Conservation (phyloP, 768 basidiomycete species). For the Phylloporus arenicola region DNA sequence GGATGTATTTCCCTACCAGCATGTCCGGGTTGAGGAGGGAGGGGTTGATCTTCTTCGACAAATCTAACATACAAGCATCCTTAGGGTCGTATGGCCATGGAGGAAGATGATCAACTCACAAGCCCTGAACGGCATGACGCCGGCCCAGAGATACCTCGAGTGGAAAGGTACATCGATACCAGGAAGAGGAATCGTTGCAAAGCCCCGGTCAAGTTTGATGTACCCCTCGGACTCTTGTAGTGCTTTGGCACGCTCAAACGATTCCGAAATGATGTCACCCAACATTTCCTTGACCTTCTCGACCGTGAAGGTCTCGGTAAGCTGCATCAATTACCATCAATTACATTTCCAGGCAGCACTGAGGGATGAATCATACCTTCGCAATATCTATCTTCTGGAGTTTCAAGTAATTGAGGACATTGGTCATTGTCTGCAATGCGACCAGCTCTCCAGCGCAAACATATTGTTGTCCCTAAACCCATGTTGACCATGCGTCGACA, state of each 20-base stretch:
- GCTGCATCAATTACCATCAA: slow-evolving; percentile 36
- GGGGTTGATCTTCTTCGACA: slow-evolving; percentile 97
- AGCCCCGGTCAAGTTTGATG: slow-evolving; percentile 94
- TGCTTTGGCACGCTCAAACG: slow-evolving; percentile 67
- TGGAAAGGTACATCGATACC: slow-evolving; percentile 99
- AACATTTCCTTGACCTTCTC: slow-evolving; percentile 98
- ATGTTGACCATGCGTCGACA: neutral
- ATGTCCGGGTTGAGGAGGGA: slow-evolving; percentile 90
- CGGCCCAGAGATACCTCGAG: slow-evolving; percentile 98
- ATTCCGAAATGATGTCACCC: slow-evolving; percentile 82
- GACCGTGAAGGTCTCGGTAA: slow-evolving; percentile 81
- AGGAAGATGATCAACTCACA: slow-evolving; percentile 49
- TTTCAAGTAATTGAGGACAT: slow-evolving; percentile 95
- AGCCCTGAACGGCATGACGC: slow-evolving; percentile 94
- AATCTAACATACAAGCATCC: slow-evolving; percentile 44
- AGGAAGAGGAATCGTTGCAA: slow-evolving; percentile 90
- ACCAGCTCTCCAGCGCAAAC: slow-evolving; percentile 97
- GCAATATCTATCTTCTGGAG: slow-evolving; percentile 91
- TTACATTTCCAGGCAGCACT: neutral
- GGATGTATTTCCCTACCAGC: slow-evolving; percentile 92
- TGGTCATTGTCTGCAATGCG: slow-evolving; percentile 89
- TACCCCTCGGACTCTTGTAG: slow-evolving; percentile 79
- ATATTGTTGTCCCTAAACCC: slow-evolving; percentile 90
- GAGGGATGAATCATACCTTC: slow-evolving; percentile 46
- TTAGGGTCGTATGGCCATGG: slow-evolving; percentile 1